phyloP scores from a whole-genome alignment of 2,329 filamentous ascomycete species.

The Diaporthe nobilis region DNA sequence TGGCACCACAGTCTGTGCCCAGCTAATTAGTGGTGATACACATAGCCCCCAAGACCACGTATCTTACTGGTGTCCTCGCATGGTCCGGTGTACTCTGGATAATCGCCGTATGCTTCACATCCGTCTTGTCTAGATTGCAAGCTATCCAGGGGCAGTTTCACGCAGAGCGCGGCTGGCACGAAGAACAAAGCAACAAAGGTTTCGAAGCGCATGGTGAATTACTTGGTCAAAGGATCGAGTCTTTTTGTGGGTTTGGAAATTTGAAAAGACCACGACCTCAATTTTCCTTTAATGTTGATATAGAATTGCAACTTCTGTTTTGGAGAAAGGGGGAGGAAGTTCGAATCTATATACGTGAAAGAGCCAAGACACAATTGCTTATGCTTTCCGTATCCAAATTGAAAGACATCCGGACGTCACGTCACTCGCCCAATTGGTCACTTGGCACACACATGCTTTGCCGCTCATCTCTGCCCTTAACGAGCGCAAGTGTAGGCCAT shows the following conservation, averaged over 20 bases:
- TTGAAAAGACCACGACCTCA: no score
- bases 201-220: not conserved
- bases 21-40: not conserved
- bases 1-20: not conserved
- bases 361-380: not conserved
- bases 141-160: not conserved
- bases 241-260: no score
- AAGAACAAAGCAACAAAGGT: not conserved
- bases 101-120: not conserved
- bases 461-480: not conserved
- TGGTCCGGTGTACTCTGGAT: constrained; percentile 9
- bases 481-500: not conserved
- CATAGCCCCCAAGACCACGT: not conserved
- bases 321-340: not conserved
- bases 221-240: no score
- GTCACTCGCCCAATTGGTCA: not conserved
- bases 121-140: constrained; percentile 4
- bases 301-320: not conserved
- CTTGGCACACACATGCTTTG: constrained; percentile 3
- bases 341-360: not conserved
- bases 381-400: not conserved
- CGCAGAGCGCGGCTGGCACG: not conserved
- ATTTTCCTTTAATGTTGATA: no score
- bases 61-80: constrained; percentile 12
- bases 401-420: not conserved